Percentiles rank a stretch among this genome's conserved stretches.
Evolutionary conservation across 1,284 basidiomycete genomes (phyloP).

Genomic region (Trichosporon sp.): DNA sequence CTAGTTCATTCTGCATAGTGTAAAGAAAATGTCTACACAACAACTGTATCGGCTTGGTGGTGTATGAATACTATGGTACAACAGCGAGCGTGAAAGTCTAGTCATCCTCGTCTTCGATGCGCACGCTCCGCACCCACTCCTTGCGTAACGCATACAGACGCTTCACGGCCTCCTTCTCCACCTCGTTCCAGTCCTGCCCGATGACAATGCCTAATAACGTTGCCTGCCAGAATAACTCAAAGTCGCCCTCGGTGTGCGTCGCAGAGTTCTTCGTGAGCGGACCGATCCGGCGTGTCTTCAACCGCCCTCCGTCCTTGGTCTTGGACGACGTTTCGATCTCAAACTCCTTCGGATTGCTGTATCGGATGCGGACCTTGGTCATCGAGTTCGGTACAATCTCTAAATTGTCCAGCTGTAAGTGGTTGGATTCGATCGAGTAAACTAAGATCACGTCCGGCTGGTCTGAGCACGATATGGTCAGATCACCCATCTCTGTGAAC

Average conservation of each 20-base stretch:
- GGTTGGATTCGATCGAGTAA: neutral
- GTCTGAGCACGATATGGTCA: slow-evolving; percentile 44
- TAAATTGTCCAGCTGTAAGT: slow-evolving; percentile 10
- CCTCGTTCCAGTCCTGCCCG: slow-evolving; percentile 6
- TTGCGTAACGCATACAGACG: slow-evolving; percentile 13
- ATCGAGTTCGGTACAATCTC: slow-evolving; percentile 13
- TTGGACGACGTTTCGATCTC: slow-evolving; percentile 27
- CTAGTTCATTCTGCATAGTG: neutral
- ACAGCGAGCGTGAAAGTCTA: neutral
- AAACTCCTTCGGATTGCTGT: slow-evolving; percentile 32
- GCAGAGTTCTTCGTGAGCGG: slow-evolving; percentile 20
- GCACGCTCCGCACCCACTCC: slow-evolving; percentile 17
- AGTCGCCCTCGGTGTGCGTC: slow-evolving; percentile 8
- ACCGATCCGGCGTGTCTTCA: slow-evolving; percentile 30
- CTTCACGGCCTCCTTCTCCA: slow-evolving; percentile 17
- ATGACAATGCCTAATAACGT: slow-evolving; percentile 11
- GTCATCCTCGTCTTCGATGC: slow-evolving; percentile 4
- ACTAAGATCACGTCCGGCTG: slow-evolving; percentile 40
- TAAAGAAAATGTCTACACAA: neutral
- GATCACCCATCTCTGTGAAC: slow-evolving; percentile 40
- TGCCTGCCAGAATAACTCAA: slow-evolving; percentile 18
- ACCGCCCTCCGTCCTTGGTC: slow-evolving; percentile 13
- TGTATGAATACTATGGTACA: slow-evolving; percentile 1
- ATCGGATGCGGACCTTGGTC: slow-evolving; percentile 31
- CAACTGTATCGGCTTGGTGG: neutral